These are phyloP conservation scores for Hirschioporus abietinus DNA, from an alignment of 768 basidiomycete species.

Conservation along the genomic window DNA sequence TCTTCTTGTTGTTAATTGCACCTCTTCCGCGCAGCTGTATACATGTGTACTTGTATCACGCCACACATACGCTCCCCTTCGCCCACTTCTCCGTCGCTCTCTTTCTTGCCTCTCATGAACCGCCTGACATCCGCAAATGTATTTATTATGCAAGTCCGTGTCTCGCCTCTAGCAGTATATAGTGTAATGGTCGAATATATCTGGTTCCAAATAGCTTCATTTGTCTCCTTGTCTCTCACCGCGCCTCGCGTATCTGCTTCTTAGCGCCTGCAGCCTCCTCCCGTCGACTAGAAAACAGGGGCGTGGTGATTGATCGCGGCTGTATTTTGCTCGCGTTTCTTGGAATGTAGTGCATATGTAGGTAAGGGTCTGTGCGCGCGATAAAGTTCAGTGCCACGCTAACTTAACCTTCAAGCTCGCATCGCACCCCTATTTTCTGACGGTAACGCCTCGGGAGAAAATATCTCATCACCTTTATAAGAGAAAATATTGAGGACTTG, in stretches of 20 bases:
- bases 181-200: neutral
- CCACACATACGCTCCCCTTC: neutral
- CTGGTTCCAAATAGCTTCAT: neutral
- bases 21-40: neutral
- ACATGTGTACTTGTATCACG: slow-evolving; percentile 1
- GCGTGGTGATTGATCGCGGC: neutral
- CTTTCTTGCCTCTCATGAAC: neutral
- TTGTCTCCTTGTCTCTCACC: neutral
- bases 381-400: neutral
- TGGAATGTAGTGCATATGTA: neutral
- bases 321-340: neutral
- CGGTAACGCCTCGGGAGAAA: neutral
- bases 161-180: neutral
- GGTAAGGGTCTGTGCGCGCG: neutral
- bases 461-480: neutral
- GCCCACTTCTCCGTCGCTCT: neutral
- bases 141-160: neutral
- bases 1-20: neutral
- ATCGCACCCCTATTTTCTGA: neutral
- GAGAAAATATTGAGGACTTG: neutral
- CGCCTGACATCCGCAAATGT: slow-evolving; percentile 1
- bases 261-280: neutral
- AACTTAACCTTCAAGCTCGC: neutral
- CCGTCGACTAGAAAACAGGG: neutral
- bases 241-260: neutral